These are phyloP conservation scores for Meripilus lineatus DNA, from an alignment of 1,284 basidiomycete genomes.

Conservation along the genomic window DNA sequence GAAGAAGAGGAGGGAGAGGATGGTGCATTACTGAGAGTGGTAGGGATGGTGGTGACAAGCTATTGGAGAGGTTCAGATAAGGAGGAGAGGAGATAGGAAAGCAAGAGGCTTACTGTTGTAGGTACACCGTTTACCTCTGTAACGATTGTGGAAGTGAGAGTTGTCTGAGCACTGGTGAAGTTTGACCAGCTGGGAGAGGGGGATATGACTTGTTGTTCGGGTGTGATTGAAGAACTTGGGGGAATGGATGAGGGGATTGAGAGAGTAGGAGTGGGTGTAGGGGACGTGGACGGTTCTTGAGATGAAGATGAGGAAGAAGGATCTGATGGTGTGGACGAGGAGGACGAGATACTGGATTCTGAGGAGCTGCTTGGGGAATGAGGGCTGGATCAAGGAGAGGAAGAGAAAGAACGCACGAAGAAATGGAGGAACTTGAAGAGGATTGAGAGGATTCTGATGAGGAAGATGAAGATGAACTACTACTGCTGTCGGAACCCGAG, in stretches of 20 bases:
- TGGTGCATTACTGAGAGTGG: slow-evolving; percentile 14
- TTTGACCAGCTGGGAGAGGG: background rate
- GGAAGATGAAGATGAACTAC: too few relatives aligned
- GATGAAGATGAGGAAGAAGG: background rate
- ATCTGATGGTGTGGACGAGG: background rate
- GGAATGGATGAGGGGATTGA: background rate
- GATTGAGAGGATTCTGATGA: too few relatives aligned
- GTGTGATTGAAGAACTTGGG: slow-evolving; percentile 1
- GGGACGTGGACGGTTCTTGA: background rate
- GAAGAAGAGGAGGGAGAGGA: slow-evolving; percentile 10
- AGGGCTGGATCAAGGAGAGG: too few relatives aligned
- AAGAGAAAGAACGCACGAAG: too few relatives aligned
- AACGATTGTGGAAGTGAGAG: slow-evolving; percentile 20
- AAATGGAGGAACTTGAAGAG: too few relatives aligned
- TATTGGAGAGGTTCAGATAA: slow-evolving; percentile 8
- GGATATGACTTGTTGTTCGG: background rate
- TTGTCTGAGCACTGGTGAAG: slow-evolving; percentile 14
- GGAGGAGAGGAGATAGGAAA: background rate
- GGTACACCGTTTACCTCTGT: slow-evolving; percentile 19
- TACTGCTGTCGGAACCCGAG: too few relatives aligned
- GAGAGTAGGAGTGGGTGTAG: background rate
- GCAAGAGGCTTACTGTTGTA: slow-evolving; percentile 19
- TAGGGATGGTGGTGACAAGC: slow-evolving; percentile 25
- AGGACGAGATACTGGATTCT: background rate
- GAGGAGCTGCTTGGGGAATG: background rate